Percentiles rank a stretch among this genome's conserved stretches.
phyloP scores from a whole-genome alignment of 305 asterid genomes.

The Nicotiana rustica region DNA sequence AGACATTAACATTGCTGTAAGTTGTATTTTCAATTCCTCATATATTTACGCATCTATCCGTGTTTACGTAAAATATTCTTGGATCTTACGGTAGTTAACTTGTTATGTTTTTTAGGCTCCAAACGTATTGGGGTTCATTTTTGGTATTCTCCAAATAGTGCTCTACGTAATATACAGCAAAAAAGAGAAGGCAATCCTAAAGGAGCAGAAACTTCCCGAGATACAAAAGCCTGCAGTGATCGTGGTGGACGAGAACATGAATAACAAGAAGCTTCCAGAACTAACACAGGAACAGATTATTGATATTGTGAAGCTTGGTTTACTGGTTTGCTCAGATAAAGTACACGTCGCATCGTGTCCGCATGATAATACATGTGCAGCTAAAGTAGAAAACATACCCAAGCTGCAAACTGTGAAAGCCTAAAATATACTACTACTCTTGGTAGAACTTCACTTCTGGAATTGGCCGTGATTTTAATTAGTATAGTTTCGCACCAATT shows the following conservation, averaged over 20 bases:
- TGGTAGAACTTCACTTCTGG: neutral
- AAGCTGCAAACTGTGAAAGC: neutral
- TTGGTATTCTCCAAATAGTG: conserved; percentile 57
- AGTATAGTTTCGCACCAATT: neutral
- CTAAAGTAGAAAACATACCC: neutral
- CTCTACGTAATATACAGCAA: conserved; percentile 45
- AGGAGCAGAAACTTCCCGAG: conserved; percentile 41
- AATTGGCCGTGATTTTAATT: neutral
- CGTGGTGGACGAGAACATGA: neutral
- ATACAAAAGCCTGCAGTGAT: neutral
- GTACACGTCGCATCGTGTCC: neutral
- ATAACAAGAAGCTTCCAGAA: conserved; percentile 29
- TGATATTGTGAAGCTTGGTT: conserved; percentile 31
- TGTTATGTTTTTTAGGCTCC: conserved; percentile 43
- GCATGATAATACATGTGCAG: neutral
- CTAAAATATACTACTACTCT: neutral
- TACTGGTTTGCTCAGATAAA: conserved; percentile 31
- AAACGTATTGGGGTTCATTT: conserved; percentile 59
- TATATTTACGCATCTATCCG: too few relatives aligned
- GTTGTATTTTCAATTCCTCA: conserved; percentile 24
- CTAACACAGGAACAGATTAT: conserved; percentile 28
- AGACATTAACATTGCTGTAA: conserved; percentile 78
- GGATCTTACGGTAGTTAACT: too few relatives aligned
- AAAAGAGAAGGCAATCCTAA: conserved; percentile 12
- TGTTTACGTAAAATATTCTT: too few relatives aligned